Conservation (phyloP, 495 filamentous ascomycete species). For the Xylaria acuta region DNA sequence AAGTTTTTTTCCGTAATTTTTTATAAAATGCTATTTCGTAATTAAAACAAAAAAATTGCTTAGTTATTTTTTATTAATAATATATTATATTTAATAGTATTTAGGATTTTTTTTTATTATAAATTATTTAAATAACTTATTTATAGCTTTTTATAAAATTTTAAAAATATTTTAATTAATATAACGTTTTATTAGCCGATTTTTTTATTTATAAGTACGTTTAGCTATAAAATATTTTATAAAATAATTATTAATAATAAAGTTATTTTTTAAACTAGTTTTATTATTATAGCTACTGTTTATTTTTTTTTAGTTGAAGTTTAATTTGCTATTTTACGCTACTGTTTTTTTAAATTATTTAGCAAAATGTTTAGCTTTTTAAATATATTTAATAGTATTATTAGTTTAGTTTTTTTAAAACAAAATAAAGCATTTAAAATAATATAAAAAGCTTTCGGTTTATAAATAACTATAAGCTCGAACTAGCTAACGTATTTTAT, state of each 20-base stretch:
- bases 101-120: slow-evolving; percentile 13
- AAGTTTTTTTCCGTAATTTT: slow-evolving; percentile 26
- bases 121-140: slow-evolving; percentile 17
- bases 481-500: slow-evolving; percentile 27
- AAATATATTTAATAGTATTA: background rate
- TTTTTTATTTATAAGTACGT: slow-evolving; percentile 7
- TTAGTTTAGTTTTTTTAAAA: background rate
- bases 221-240: slow-evolving; percentile 8
- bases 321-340: too few relatives aligned
- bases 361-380: background rate
- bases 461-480: slow-evolving; percentile 25
- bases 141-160: slow-evolving; percentile 7
- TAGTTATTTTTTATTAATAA: background rate
- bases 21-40: slow-evolving; percentile 22
- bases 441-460: background rate
- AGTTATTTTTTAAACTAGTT: background rate
- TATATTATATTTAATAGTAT: slow-evolving; percentile 27
- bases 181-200: background rate
- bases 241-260: background rate
- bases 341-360: background rate
- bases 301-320: background rate
- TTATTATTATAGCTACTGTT: background rate
- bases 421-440: slow-evolving; percentile 3
- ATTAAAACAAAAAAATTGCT: slow-evolving; percentile 5
- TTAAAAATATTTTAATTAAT: slow-evolving; percentile 7